Evolutionary conservation across 441 rosid genomes (phyloP), one percentile per base, ranked within the genome.

Genomic region (Erodium trifolium): DNA sequence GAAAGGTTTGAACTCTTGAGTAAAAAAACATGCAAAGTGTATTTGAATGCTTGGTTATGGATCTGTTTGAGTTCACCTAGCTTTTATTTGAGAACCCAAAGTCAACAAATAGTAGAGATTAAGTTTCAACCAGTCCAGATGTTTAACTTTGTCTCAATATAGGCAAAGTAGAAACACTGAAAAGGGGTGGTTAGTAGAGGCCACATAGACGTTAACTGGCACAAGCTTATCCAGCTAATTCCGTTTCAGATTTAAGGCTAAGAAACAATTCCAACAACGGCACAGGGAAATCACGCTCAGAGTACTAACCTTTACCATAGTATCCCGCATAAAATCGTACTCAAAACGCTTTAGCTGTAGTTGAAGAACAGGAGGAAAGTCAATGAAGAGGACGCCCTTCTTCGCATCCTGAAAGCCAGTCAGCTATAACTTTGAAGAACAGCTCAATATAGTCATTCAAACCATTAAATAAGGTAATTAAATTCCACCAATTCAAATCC

Each of bases 301-400:
- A 31, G 16, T 35, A 39, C 90, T 69, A 68, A 93, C 98, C 98
- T 93, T 93, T 78, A 93, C 96, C 97, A 91, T 93, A 1, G 88
- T 82, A 72, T 93, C 93, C 71, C 96, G 86, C 87, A 86, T 84
- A 75, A 84, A 89, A 80, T 93, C 97, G 79, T 93, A 93, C 73
- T 91, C 98, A 84, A 93, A 93, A 31, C 98, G 88, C 82, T 93
- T 93, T 47, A 93, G 79, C 75, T 93, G 98, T 65, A 93, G 94
- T 76, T 93, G 98, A 82, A 93, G 98, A 64, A 93, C 98, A 31
- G 98, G 98, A 2, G 98, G 98, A 29, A 93, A 93, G 78, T 93
- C 98, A 29, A 86, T 86, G 72, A 93, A 93, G 34, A 91, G 73
- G 68, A 93, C 97, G 63, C 98, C 98, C 79, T 93, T 93, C 82